Evolutionary conservation across 192 early-diverging fungal species (phyloP), one percentile per base, ranked within the genome.

Genomic region (Umbelopsis vinacea): DNA sequence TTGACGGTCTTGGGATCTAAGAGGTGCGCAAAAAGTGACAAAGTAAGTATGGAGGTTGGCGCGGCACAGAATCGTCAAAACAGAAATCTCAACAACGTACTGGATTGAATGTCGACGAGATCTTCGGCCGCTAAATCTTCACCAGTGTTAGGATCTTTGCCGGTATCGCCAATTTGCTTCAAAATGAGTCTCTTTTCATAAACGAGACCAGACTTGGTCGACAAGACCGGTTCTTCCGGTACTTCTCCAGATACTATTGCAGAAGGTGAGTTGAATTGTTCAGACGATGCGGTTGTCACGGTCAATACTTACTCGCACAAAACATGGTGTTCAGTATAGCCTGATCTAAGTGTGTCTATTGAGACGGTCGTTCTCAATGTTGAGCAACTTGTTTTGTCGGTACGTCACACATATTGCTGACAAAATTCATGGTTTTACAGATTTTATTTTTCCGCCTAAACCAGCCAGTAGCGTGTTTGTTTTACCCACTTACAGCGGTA

Each of bases 161-260:
- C 91, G 77, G 90, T 83, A 66, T 97, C 93, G 33, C 84, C 87
- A 46, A 98, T 85, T 73, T 96, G 89, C 78, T 97, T 98, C 69
- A 89, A 72, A 72, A 97, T 92, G 66, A 99, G 81, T 69, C 92
- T 82, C 72, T 88, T 89, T 74, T 99, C 96, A 82, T 91, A 99
- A 38, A 99, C 71, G 54, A 92, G 84, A 21, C 96, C 96, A 21
- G 89, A 89, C 78, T 92, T 92, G 60, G 85, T 78, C 6, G 94
- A 96, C 55, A 97, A 84, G 29, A 99, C 97, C 6, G 97, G 96
- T 71, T 93, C 88, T 67, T 85, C 83, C 47, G 94, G 93, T 38
- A 89, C 83, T 81, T 97, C 95, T 26, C 96, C 96, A 43, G 95
- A 96, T 77, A 99, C 96, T 98, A 83, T 66, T 37, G 37, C 22